Conservation (phyloP, 106 monocot species). For the Apostasia shenzhenica region DNA sequence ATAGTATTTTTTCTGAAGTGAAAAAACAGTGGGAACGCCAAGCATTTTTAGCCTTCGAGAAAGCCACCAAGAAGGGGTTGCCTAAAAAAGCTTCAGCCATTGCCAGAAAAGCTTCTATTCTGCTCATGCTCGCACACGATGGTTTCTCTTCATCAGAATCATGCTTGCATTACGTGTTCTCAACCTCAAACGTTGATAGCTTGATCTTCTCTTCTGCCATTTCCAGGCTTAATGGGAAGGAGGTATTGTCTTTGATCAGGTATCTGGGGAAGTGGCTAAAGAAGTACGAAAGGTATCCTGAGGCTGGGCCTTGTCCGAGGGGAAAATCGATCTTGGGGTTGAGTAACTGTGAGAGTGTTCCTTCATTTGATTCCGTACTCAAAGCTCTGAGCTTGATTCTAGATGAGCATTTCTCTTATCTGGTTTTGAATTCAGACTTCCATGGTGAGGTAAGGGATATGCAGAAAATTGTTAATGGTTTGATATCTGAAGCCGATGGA, state of each 20-base stretch:
- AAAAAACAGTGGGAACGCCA: slow-evolving; percentile 65
- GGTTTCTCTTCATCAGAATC: slow-evolving; percentile 57
- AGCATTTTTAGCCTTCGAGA: slow-evolving; percentile 49
- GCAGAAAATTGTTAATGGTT: slow-evolving; percentile 23
- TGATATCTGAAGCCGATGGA: slow-evolving; percentile 40
- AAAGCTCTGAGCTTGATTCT: slow-evolving; percentile 54
- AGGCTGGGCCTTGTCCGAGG: slow-evolving; percentile 28
- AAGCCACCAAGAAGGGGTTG: slow-evolving; percentile 23
- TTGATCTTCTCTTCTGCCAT: slow-evolving; percentile 61
- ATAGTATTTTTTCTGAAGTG: slow-evolving; percentile 38
- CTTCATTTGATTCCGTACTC: slow-evolving; percentile 46
- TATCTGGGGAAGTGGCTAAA: slow-evolving; percentile 86
- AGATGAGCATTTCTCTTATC: slow-evolving; percentile 72
- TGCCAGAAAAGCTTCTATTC: slow-evolving; percentile 47
- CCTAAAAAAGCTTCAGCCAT: slow-evolving; percentile 21
- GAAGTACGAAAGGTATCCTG: slow-evolving; percentile 76
- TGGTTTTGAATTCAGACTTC: slow-evolving; percentile 67
- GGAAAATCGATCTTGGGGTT: slow-evolving; percentile 33
- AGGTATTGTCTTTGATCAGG: slow-evolving; percentile 46
- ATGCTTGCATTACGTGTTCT: slow-evolving; percentile 83
- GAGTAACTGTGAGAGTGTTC: slow-evolving; percentile 42
- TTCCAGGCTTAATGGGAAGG: slow-evolving; percentile 45
- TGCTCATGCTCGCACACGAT: slow-evolving; percentile 77
- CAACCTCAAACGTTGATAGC: slow-evolving; percentile 30
- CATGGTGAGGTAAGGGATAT: slow-evolving; percentile 47